Evolutionary conservation across 2,329 filamentous ascomycete species (phyloP).

Genomic region (Nigrospora sphaerica): DNA sequence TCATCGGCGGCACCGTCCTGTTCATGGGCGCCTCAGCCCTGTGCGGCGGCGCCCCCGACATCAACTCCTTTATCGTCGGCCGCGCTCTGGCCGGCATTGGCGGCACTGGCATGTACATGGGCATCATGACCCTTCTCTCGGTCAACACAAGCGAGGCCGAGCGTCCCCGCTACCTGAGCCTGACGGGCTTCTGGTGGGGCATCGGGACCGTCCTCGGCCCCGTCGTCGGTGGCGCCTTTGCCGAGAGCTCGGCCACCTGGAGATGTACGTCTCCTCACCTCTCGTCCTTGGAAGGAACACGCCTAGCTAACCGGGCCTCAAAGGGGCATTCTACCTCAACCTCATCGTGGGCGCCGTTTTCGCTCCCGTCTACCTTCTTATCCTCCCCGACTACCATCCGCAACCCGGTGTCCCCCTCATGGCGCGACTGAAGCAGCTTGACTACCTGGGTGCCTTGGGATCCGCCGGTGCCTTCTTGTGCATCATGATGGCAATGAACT

Average conservation of each 20-base stretch:
- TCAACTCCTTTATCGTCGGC: constrained; percentile 40
- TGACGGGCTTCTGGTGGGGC: constrained; percentile 27
- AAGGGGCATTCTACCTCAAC: constrained; percentile 47
- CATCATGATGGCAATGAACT: constrained; percentile 40
- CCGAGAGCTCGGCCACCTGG: constrained; percentile 33
- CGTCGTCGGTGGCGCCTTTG: constrained; percentile 38
- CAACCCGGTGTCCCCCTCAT: constrained; percentile 6
- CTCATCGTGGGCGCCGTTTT: constrained; percentile 35
- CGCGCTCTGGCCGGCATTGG: constrained; percentile 37
- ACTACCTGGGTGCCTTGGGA: constrained; percentile 36
- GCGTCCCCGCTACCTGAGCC: constrained; percentile 14
- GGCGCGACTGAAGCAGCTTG: constrained; percentile 24
- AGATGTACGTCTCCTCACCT: constrained; percentile 15
- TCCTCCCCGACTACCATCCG: constrained; percentile 16
- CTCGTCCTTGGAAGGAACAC: too few species aligned
- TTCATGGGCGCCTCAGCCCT: constrained; percentile 21
- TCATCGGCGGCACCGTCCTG: constrained; percentile 8
- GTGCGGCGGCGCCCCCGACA: constrained; percentile 34
- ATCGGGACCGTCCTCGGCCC: constrained; percentile 39
- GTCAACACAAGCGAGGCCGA: constrained; percentile 12
- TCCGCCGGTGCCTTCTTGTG: constrained; percentile 29
- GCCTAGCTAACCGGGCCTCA: too few species aligned
- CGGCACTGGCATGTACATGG: constrained; percentile 34
- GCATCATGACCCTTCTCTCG: constrained; percentile 14
- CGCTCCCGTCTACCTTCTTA: constrained; percentile 22